Evolutionary conservation across 2,329 filamentous ascomycete genomes (phyloP).

Genomic region (Clonostachys byssicola): DNA sequence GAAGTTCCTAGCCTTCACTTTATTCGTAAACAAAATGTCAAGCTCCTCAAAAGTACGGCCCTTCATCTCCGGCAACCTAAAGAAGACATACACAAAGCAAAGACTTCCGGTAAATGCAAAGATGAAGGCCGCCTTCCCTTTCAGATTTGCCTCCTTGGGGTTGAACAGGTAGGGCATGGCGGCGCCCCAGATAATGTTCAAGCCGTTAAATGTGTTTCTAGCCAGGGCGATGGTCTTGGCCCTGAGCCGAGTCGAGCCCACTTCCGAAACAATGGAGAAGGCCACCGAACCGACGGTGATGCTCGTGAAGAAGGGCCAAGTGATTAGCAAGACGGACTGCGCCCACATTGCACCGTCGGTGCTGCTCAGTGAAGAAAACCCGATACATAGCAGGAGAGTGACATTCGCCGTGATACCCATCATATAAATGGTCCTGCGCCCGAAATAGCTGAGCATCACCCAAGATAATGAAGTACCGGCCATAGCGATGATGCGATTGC

Average conservation of each 20-base stretch:
- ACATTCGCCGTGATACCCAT: no score
- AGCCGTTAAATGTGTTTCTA: slow-evolving; percentile 41
- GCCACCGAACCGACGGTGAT: slow-evolving; percentile 39
- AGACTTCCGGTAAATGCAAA: slow-evolving; percentile 38
- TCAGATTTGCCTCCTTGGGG: slow-evolving; percentile 38
- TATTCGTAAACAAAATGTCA: slow-evolving; percentile 42
- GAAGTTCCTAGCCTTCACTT: no score
- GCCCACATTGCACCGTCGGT: no score
- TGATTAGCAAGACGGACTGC: slow-evolving; percentile 34
- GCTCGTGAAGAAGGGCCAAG: slow-evolving; percentile 38
- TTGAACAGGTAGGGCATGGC: slow-evolving; percentile 43
- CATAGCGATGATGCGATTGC: slow-evolving; percentile 34
- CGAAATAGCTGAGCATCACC: no score
- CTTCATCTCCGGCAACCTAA: slow-evolving; percentile 50
- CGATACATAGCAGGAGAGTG: no score
- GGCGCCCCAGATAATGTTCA: slow-evolving; percentile 39
- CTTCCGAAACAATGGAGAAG: slow-evolving; percentile 38
- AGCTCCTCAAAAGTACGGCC: slow-evolving; percentile 50
- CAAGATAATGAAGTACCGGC: slow-evolving; percentile 26
- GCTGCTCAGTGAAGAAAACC: no score
- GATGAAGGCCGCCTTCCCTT: slow-evolving; percentile 41
- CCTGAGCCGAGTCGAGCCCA: slow-evolving; percentile 36
- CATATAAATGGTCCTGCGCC: no score
- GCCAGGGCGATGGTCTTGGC: slow-evolving; percentile 41
- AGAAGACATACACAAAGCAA: slow-evolving; percentile 44